These are phyloP conservation scores for Fraxinus greggii DNA, from an alignment of 305 asterid species.

Conservation along the genomic window DNA sequence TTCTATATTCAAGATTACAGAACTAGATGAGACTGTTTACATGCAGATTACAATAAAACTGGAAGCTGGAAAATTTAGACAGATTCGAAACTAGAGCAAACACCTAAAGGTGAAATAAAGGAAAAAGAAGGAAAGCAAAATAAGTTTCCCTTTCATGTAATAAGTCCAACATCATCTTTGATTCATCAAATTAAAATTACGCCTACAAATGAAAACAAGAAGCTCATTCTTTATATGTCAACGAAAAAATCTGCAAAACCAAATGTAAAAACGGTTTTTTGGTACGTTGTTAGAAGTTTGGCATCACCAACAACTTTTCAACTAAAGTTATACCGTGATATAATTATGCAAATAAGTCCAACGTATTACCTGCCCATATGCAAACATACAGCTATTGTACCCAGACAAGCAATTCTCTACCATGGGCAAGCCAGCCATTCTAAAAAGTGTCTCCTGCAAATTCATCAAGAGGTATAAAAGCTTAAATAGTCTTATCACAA, in stretches of 20 bases:
- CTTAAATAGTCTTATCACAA: slow-evolving; percentile 21
- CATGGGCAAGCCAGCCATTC: slow-evolving; percentile 97
- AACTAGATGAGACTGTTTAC: background rate
- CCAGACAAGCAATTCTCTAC: slow-evolving; percentile 98
- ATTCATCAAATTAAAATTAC: background rate
- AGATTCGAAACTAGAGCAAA: background rate
- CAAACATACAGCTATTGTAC: slow-evolving; percentile 97
- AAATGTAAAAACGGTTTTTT: background rate
- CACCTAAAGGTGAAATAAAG: background rate
- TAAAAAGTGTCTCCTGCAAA: slow-evolving; percentile 86
- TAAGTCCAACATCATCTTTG: slow-evolving; percentile 2
- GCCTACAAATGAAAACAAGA: background rate
- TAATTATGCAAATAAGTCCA: background rate
- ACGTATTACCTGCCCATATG: slow-evolving; percentile 86
- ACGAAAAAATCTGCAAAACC: background rate
- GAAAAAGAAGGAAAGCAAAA: background rate
- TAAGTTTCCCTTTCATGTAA: background rate
- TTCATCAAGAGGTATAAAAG: slow-evolving; percentile 7
- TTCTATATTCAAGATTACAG: background rate
- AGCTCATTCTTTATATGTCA: background rate
- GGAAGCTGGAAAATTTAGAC: background rate
- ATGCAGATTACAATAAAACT: background rate
- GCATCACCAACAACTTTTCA: background rate
- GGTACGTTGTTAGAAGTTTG: background rate
- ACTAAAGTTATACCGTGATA: background rate